A percentile compares a stretch with the other conserved stretches of the same genome.
Evolutionary conservation across 2,329 filamentous ascomycete species (phyloP).

Genomic region (Coniosporium uncinatum): DNA sequence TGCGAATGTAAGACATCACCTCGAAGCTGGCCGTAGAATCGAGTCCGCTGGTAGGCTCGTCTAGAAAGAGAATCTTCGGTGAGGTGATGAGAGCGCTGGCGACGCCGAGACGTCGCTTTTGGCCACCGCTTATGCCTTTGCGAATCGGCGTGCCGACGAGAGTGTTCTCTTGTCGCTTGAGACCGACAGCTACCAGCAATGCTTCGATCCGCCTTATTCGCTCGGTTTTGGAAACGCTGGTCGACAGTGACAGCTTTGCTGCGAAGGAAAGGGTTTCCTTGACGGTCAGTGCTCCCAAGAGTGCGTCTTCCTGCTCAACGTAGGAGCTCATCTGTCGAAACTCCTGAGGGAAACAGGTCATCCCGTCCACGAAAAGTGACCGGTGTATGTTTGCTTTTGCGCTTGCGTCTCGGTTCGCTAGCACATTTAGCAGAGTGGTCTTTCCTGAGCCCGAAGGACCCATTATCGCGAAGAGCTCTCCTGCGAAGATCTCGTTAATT

Average conservation of each 20-base stretch:
- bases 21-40: conserved; percentile 99
- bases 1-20: conserved; percentile 93
- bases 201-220: conserved; percentile 91
- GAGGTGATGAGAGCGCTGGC: conserved; percentile 97
- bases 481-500: too few species aligned
- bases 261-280: conserved; percentile 98
- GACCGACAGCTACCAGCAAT: too few species aligned
- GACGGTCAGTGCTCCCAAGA: conserved; percentile 92
- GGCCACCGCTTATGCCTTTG: conserved; percentile 93
- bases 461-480: conserved; percentile 98
- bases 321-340: conserved; percentile 94
- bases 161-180: too few species aligned
- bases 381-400: conserved; percentile 78
- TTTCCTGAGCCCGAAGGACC: conserved; percentile 96
- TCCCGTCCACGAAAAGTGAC: conserved; percentile 89
- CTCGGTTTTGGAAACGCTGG: conserved; percentile 79
- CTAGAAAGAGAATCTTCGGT: conserved; percentile 93
- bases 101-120: conserved; percentile 94
- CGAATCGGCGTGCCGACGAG: conserved; percentile 93
- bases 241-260: conserved; percentile 84
- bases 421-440: conserved; percentile 93
- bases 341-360: conserved; percentile 77
- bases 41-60: conserved; percentile 93
- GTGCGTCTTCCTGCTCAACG: conserved; percentile 96
- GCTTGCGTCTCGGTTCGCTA: conserved; percentile 98